These are phyloP conservation scores for Neotropicomus parvogracilis DNA, from an alignment of 1,284 basidiomycete genomes.

Conservation along the genomic window DNA sequence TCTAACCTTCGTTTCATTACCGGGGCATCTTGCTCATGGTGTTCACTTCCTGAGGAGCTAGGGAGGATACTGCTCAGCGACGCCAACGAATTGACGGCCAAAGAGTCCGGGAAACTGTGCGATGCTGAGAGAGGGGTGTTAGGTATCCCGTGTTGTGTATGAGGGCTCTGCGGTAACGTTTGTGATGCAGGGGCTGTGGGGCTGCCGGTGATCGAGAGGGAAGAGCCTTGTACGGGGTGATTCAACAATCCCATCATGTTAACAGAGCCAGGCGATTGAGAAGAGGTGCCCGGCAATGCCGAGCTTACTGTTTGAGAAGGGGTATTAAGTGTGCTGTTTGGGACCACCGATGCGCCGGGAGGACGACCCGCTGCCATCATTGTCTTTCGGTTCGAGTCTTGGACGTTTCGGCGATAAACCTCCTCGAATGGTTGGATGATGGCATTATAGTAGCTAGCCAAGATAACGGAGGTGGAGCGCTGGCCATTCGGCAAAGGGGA, in stretches of 20 bases:
- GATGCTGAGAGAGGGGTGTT: slow-evolving; percentile 26
- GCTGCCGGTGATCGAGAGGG: slow-evolving; percentile 21
- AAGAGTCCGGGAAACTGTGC: slow-evolving; percentile 27
- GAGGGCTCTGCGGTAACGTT: slow-evolving; percentile 39
- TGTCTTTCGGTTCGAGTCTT: slow-evolving; percentile 47
- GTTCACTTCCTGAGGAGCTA: slow-evolving; percentile 16
- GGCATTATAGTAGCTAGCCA: slow-evolving; percentile 56
- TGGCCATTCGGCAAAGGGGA: slow-evolving; percentile 41
- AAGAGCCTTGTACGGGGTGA: slow-evolving; percentile 26
- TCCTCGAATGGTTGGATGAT: slow-evolving; percentile 71
- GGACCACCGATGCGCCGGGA: slow-evolving; percentile 12
- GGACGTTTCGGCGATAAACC: slow-evolving; percentile 55
- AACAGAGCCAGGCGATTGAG: slow-evolving; percentile 23
- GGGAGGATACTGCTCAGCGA: slow-evolving; percentile 14
- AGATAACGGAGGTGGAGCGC: slow-evolving; percentile 44
- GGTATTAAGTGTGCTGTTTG: slow-evolving; percentile 19
- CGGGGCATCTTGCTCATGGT: slow-evolving; percentile 45
- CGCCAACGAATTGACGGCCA: slow-evolving; percentile 22
- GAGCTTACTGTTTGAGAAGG: slow-evolving; percentile 16
- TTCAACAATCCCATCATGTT: slow-evolving; percentile 31
- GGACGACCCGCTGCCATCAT: slow-evolving; percentile 38
- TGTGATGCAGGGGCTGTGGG: slow-evolving; percentile 36
- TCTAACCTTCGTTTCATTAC: slow-evolving; percentile 68
- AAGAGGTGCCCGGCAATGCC: slow-evolving; percentile 15
- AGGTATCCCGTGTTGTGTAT: slow-evolving; percentile 34